Evolutionary conservation across 768 basidiomycete species (phyloP), one percentile per base, ranked within the genome.

Genomic region (Leucocoprinus sp.): DNA sequence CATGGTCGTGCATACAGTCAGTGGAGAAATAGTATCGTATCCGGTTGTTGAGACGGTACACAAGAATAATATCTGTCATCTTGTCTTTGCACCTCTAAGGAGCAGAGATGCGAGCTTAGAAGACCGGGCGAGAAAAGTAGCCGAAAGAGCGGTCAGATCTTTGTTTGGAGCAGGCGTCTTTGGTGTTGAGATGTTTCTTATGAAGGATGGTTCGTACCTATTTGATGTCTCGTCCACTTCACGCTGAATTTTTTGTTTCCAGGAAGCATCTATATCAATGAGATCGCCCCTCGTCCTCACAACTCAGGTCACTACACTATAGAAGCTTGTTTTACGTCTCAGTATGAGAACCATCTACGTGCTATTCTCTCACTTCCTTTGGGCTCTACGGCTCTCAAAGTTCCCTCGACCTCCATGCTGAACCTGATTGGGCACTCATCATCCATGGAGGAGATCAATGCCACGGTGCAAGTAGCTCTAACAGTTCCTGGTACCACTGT

Each of bases 231-330:
- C 12, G 37, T 17, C n/a, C 2, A 12, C 12, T 11, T 14, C 14
- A 12, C 15, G 12, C 21, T 12, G 6, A 39, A 8, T 6, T 37
- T 8, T 21, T 18, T 19, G 24, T 21, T 3, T 11, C 2, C 24
- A 93, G 92, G 86, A 9, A 62, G 70, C 0, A 74, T 97, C 1
- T 80, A 80, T 48, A 76, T 99, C 52, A 99, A 99, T 63, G 96
- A 99, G 67, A 95, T 99, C 50, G 96, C 96, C 0, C 96, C 96
- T 9, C 78, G 96, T 14, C 95, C 96, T 1, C 96, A 99, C 62
- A 99, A 98, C 66, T 97, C 93, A 7, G 96, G 95, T 0, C 96
- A 99, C 61, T 95, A 97, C 64, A 96, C 93, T 22, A 98, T 98
- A 58, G 96, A 98, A 66, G 93, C 95, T 0, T 98, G 93, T 62